Evolutionary conservation across 148 eudicot genomes (phyloP), one percentile per base, ranked within the genome.

Genomic region (Rhododendron griersonianum): DNA sequence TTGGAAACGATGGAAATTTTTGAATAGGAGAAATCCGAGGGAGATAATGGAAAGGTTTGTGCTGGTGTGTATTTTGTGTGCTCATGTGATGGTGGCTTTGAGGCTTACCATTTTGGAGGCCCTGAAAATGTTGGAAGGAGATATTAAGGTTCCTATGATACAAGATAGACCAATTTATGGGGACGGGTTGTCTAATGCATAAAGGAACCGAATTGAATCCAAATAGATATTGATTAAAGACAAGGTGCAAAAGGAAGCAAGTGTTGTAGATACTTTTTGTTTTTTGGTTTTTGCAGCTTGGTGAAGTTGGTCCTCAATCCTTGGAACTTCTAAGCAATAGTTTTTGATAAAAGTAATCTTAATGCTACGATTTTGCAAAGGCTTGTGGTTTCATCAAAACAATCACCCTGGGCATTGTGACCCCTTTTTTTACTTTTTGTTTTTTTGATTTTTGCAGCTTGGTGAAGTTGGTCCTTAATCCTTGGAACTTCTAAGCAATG

Each of bases 11-110:
- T 95, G 96, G 92, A 45, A 91, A 82, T 39, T 39, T 39, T 39
- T 39, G 41, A 75, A 65, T 89, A 5, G 96, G 92, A 45, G 89
- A 92, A 90, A 92, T 76, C 95, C 94, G 0, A 92, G 78, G 86
- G 93, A 86, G 23, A 92, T 94, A 63, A 94, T 94, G 98, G 98
- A 94, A 85, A 93, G 98, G 71, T 95, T 93, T 89, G 88, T 95
- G 13, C 89, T 91, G 6, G 98, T 95, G 23, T 98, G 98, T 59
- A 92, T 94, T 81, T 83, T 95, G 61, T 95, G 98, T 90, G 96
- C 98, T 84, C 98, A 95, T 90, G 94, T 95, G 16, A 94, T 95
- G 98, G 98, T 94, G 85, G 98, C 96, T 80, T 86, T 95, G 37
- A 93, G 98, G 90, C 98, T 96, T 61, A 92, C 98, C 28, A 92